phyloP scores from a whole-genome alignment of 495 filamentous ascomycete species.

The Penicillium canescens region DNA sequence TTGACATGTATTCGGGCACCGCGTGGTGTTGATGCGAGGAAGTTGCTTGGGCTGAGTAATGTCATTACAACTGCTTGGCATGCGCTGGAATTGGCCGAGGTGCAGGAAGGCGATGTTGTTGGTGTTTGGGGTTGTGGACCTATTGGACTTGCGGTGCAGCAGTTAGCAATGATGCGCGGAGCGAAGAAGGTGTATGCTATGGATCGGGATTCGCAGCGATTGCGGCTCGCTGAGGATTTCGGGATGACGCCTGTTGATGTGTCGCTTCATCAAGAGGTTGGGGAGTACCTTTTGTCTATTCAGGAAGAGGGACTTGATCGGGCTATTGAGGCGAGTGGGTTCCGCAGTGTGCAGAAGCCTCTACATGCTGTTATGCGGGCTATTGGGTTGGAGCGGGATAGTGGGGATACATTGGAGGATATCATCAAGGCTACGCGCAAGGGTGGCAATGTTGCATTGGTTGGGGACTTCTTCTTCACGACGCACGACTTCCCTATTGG shows the following conservation, averaged over 20 bases:
- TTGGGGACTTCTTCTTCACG: constrained; percentile 34
- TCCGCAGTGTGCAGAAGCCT: constrained; percentile 23
- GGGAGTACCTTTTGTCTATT: constrained; percentile 27
- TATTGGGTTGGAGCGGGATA: constrained; percentile 27
- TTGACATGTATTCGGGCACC: constrained; percentile 32
- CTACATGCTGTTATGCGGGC: constrained; percentile 26
- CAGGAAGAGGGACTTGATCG: constrained; percentile 33
- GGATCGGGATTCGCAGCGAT: constrained; percentile 28
- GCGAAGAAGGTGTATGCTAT: constrained; percentile 33
- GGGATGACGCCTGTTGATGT: constrained; percentile 29
- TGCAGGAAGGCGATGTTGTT: constrained; percentile 36
- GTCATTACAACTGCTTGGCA: constrained; percentile 40
- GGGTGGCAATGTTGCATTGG: constrained; percentile 31
- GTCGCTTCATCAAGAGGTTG: constrained; percentile 23
- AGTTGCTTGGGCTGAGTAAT: constrained; percentile 38
- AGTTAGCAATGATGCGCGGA: constrained; percentile 24
- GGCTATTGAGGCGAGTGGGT: constrained; percentile 37
- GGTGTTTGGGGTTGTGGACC: constrained; percentile 47
- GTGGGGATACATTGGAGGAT: constrained; percentile 25
- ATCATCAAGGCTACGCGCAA: constrained; percentile 33
- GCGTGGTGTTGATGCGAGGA: constrained; percentile 54
- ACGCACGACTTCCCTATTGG: constrained; percentile 32
- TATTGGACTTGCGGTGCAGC: constrained; percentile 25
- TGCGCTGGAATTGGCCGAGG: constrained; percentile 32
- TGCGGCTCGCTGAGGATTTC: constrained; percentile 25